Base-by-base conservation (phyloP, 257 asterid species). In the Nicotiana sylvestris region DNA sequence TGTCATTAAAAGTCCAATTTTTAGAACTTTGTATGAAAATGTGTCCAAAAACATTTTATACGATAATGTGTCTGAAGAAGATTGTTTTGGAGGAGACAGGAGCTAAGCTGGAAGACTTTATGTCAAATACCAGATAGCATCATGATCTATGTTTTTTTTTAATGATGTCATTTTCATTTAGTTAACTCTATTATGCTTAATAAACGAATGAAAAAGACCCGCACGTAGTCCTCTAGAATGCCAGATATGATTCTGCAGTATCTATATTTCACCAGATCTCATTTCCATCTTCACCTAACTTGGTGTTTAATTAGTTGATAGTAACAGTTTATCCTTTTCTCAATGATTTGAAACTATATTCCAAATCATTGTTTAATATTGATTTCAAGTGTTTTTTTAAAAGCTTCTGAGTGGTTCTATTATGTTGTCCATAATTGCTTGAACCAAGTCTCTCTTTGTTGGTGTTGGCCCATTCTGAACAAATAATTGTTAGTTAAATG, bases 221-320 rank as follows among this genome's bases (percentile, higher is more conserved):
- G 83, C 87, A 85, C 87, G 87, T 43, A 43, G 51, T 81, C 67
- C 81, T 81, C 16, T 29, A 67, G 74, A 55, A 67, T 49, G 77
- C 85, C 83, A 64, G 64, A 66, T 82, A 46, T 81, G 84, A 66
- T 85, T 77, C 80, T 77, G 51, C 69, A 32, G 29, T 76, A 76
- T 76, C 49, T 66, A 46, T 66, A 46, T 11, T 46, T 39, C 27
- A 37, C 69, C 87, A 66, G 32, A 46, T 56, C 61, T 74, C 72
- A n/a, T 21, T 76, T 76, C 39, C 6, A 51, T 17, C 21, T 83
- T 66, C 5, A 17, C 49, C 12, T 29, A 35, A 62, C 43, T 67
- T 7, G 0, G n/a, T 67, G 6, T 53, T 46, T 25, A 46, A 9
- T 32, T n/a, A 33, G 65, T 56, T 49, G 49, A 77, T 64, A 83